Evolutionary conservation across 2,329 filamentous ascomycete species (phyloP).

Genomic region (Penicillium sclerotiorum): DNA sequence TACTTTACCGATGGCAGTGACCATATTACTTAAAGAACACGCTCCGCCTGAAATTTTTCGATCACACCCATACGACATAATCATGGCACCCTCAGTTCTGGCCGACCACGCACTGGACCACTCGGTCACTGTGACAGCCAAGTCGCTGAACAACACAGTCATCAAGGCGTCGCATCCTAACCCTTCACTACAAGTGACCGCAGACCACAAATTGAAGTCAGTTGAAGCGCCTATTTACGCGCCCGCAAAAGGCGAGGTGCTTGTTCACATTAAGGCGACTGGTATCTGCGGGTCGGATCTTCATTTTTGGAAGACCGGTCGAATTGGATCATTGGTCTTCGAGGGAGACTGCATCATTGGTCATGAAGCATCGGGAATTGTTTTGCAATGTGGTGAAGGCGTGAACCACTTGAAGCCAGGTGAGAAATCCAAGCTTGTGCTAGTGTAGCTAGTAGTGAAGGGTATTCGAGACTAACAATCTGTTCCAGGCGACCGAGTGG

Average conservation of each 20-base stretch:
- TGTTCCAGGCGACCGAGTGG: constrained; percentile 34
- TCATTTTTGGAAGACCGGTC: constrained; percentile 68
- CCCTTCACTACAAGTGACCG: constrained; percentile 62
- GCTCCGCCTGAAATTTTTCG: not conserved
- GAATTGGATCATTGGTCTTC: constrained; percentile 65
- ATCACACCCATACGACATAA: not conserved
- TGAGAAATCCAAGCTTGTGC: not conserved
- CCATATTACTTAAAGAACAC: not conserved
- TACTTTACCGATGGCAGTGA: constrained; percentile 3
- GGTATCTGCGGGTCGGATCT: constrained; percentile 71
- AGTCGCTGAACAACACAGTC: constrained; percentile 7
- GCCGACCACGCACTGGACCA: constrained; percentile 5
- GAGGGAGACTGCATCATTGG: constrained; percentile 58
- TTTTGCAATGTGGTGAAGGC: constrained; percentile 28
- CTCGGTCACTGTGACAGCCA: constrained; percentile 5
- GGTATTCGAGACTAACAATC: not conserved
- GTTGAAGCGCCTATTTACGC: constrained; percentile 60
- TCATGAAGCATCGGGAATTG: constrained; percentile 37
- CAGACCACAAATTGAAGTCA: constrained; percentile 61
- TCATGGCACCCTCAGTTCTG: constrained; percentile 19
- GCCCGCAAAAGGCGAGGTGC: constrained; percentile 58
- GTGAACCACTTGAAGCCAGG: constrained; percentile 23
- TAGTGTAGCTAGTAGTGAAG: too few relatives aligned
- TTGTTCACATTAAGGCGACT: constrained; percentile 64
- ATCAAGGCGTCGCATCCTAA: constrained; percentile 42